Conservation (phyloP, 2,329 filamentous ascomycete species). For the Aspergillaceae sp. region DNA sequence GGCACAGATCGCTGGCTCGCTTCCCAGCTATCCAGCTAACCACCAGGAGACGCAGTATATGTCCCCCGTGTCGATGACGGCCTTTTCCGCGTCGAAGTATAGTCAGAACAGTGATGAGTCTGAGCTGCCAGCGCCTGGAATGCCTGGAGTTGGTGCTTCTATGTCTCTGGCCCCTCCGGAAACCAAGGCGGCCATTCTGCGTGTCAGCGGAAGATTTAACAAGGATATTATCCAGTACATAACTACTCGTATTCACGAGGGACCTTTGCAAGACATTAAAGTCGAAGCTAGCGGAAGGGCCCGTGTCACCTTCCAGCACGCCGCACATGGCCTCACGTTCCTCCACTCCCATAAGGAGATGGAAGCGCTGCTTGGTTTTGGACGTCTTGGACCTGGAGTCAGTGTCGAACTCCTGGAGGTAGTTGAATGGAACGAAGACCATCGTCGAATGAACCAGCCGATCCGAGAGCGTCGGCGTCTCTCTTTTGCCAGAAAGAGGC, state of each 20-base stretch:
- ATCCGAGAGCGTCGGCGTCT: conserved; percentile 33
- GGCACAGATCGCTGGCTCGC: conserved; percentile 12
- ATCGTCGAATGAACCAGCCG: conserved; percentile 27
- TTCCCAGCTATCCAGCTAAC: conserved; percentile 1
- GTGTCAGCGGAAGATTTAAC: conserved; percentile 15
- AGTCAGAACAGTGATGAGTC: conserved; percentile 11
- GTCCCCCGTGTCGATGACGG: conserved; percentile 8
- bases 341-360: conserved; percentile 23
- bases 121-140: background rate
- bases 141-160: conserved; percentile 3
- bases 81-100: conserved; percentile 9
- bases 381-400: conserved; percentile 26
- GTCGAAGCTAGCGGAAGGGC: conserved; percentile 23
- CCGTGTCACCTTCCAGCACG: conserved; percentile 32
- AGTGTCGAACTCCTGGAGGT: conserved; percentile 21
- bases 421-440: conserved; percentile 26
- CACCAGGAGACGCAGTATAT: conserved; percentile 10
- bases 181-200: conserved; percentile 22
- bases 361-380: conserved; percentile 18
- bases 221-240: conserved; percentile 21
- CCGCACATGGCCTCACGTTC: conserved; percentile 27
- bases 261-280: conserved; percentile 32
- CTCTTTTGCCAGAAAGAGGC: conserved; percentile 32
- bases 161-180: conserved; percentile 9
- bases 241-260: conserved; percentile 30